A percentile compares a stretch with the other conserved stretches of the same genome.
phyloP scores from a whole-genome alignment of 2,329 filamentous ascomycete genomes.

The Neonectria faginata region DNA sequence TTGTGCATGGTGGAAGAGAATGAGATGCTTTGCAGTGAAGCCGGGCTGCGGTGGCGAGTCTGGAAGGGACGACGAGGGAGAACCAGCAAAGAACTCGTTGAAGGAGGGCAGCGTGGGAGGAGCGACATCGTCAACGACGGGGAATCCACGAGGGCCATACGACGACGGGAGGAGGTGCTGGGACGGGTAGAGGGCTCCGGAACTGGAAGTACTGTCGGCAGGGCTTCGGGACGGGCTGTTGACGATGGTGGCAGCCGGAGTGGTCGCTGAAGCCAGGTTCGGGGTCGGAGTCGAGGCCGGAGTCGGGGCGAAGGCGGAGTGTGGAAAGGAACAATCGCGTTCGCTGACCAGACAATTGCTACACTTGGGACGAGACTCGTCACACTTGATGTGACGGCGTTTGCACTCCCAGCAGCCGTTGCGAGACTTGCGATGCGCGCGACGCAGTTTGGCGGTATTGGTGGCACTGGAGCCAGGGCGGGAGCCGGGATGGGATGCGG shows the following conservation, averaged over 20 bases:
- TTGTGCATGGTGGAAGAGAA: conserved; percentile 54
- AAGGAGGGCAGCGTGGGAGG: conserved; percentile 41
- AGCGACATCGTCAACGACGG: conserved; percentile 21
- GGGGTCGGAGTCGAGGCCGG: conserved; percentile 11
- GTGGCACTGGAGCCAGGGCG: conserved; percentile 27
- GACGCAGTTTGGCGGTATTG: conserved; percentile 47
- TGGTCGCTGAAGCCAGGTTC: conserved; percentile 21
- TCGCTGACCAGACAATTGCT: conserved; percentile 55
- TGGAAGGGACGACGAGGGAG: conserved; percentile 25
- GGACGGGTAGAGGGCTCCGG: conserved; percentile 24
- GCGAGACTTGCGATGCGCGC: conserved; percentile 55
- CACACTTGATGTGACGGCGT: conserved; percentile 57
- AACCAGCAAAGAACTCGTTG: conserved; percentile 37
- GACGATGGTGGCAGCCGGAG: conserved; percentile 14
- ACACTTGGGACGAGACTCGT: conserved; percentile 56
- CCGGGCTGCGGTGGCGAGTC: conserved; percentile 33
- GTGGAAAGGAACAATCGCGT: conserved; percentile 52
- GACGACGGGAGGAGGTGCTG: conserved; percentile 33
- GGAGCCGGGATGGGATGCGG: conserved; percentile 28
- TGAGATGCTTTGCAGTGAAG: conserved; percentile 54
- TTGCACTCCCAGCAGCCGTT: conserved; percentile 57
- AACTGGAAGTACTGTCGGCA: conserved; percentile 37
- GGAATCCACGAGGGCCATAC: conserved; percentile 20
- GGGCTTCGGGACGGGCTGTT: conserved; percentile 38
- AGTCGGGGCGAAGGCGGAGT: conserved; percentile 11